These are phyloP conservation scores for Globisporangium echinulatum DNA, from an alignment of 352 stramenopile genomes.

Conservation along the genomic window DNA sequence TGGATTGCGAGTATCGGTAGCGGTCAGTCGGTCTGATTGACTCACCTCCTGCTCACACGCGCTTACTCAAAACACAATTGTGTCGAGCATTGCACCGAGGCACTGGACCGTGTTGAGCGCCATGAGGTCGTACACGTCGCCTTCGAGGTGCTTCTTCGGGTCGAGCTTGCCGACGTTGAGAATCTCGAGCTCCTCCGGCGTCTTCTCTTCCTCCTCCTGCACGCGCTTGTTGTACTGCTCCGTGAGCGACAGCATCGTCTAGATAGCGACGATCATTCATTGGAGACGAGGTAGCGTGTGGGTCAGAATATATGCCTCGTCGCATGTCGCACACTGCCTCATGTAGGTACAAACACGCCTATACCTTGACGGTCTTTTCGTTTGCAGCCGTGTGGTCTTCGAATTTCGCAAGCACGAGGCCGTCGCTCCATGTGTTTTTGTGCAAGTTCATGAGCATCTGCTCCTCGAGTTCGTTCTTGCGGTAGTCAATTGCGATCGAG, in stretches of 20 bases:
- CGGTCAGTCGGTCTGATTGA: neutral
- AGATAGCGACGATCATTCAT: neutral
- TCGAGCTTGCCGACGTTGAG: constrained; percentile 98
- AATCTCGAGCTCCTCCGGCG: constrained; percentile 94
- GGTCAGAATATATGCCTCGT: no score
- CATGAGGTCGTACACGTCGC: constrained; percentile 96
- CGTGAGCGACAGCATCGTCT: constrained; percentile 92
- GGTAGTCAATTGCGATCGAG: constrained; percentile 95
- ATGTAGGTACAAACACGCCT: neutral
- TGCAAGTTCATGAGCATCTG: constrained; percentile 99
- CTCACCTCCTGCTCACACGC: neutral
- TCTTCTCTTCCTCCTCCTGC: constrained; percentile 97
- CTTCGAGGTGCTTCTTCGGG: constrained; percentile 92
- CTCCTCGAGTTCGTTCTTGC: constrained; percentile 99
- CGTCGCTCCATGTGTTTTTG: constrained; percentile 96
- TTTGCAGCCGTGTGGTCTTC: constrained; percentile 93
- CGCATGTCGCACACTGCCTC: neutral
- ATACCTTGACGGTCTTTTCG: constrained; percentile 88
- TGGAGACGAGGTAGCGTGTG: no score
- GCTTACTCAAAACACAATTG: constrained; percentile 93
- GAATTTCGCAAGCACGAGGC: constrained; percentile 93
- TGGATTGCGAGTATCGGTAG: no score
- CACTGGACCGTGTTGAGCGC: constrained; percentile 98
- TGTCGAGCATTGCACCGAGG: constrained; percentile 97
- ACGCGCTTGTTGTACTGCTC: constrained; percentile 96